Percentiles rank a stretch among this genome's conserved stretches.
Evolutionary conservation across 2,329 filamentous ascomycete species (phyloP).

Genomic region (Pseudodiploospora longispora): DNA sequence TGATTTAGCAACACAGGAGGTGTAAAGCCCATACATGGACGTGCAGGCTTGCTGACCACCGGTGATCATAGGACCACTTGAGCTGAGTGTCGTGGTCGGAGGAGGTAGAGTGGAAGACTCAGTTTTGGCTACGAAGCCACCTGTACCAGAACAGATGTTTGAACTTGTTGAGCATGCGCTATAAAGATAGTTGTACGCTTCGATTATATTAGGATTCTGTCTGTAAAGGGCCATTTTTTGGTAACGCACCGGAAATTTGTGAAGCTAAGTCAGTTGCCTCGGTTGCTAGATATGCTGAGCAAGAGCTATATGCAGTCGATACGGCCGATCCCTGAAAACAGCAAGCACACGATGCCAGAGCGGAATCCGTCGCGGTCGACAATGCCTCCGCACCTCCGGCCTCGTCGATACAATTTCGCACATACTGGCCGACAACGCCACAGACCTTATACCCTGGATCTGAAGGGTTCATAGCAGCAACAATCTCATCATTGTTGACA

Average conservation of each 20-base stretch:
- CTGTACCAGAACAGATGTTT: not conserved
- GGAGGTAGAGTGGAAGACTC: constrained; percentile 1
- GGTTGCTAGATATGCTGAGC: constrained; percentile 19
- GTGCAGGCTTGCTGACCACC: not conserved
- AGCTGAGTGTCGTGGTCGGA: constrained; percentile 2
- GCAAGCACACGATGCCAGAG: constrained; percentile 20
- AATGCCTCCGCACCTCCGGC: constrained; percentile 17
- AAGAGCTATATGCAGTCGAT: constrained; percentile 19
- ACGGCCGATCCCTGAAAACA: constrained; percentile 15
- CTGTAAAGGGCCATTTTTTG: not conserved
- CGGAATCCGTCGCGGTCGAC: constrained; percentile 14
- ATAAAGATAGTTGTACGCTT: constrained; percentile 20
- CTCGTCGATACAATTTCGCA: constrained; percentile 15
- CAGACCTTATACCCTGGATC: constrained; percentile 19
- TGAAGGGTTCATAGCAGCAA: constrained; percentile 16
- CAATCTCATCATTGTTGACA: constrained; percentile 13
- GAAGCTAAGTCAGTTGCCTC: constrained; percentile 14
- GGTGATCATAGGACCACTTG: not conserved
- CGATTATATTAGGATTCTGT: not conserved
- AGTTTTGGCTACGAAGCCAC: not conserved
- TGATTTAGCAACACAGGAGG: constrained; percentile 17
- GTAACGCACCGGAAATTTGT: constrained; percentile 18
- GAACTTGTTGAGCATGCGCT: constrained; percentile 11
- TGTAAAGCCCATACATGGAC: constrained; percentile 19
- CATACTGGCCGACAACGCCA: constrained; percentile 12